Conservation (phyloP, 2,329 filamentous ascomycete genomes). For the Botrytis sinoallii region DNA sequence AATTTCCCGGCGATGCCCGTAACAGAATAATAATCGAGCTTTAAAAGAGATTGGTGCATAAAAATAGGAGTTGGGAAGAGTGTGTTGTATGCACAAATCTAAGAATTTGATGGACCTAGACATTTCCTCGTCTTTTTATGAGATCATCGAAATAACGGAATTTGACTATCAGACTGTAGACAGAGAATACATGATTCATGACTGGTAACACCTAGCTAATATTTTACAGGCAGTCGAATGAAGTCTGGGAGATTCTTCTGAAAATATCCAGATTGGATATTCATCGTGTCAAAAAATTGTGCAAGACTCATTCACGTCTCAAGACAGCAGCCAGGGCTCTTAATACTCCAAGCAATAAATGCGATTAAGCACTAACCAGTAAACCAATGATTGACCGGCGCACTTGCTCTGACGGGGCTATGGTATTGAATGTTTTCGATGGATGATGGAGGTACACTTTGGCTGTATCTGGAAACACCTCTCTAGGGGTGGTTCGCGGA, state of each 20-base stretch:
- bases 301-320: neutral
- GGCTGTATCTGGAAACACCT: neutral
- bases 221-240: rapidly evolving
- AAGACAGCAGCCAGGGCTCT: neutral
- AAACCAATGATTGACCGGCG: neutral
- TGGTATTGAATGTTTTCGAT: no score
- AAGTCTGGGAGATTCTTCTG: no score
- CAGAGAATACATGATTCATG: neutral
- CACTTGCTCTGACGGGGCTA: neutral
- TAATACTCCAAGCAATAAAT: neutral
- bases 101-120: neutral
- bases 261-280: neutral
- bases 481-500: neutral
- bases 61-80: neutral
- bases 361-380: neutral
- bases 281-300: rapidly evolving
- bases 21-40: neutral
- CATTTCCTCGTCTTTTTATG: no score
- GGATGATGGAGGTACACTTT: neutral
- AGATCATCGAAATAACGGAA: neutral
- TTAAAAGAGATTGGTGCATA: rapidly evolving
- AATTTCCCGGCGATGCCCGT: neutral
- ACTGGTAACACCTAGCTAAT: rapidly evolving
- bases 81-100: neutral
- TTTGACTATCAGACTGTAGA: neutral